These are phyloP conservation scores for Neurospora tetrasperma DNA, from an alignment of 495 filamentous ascomycete genomes.

Conservation along the genomic window DNA sequence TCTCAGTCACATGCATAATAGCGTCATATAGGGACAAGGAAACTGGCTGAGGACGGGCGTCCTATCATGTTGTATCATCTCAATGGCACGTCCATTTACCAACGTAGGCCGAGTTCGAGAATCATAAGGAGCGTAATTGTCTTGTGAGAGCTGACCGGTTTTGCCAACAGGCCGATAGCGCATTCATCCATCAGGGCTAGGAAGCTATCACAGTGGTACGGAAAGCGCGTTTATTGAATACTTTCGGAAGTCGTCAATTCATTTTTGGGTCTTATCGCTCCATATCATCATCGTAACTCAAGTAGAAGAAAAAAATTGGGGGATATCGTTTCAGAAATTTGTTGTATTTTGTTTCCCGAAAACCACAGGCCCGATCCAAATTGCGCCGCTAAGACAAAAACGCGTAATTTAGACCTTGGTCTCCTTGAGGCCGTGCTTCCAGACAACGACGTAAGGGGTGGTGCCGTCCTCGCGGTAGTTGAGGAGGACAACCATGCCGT, in stretches of 20 bases:
- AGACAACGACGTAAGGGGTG: conserved; percentile 81
- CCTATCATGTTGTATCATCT: neutral
- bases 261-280: neutral
- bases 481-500: conserved; percentile 91
- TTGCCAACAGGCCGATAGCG: neutral
- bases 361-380: neutral
- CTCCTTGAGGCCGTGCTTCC: conserved; percentile 89
- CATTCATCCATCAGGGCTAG: neutral
- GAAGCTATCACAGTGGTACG: neutral
- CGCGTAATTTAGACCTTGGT: conserved; percentile 70
- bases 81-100: neutral
- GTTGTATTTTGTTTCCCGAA: neutral
- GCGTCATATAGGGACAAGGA: neutral
- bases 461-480: conserved; percentile 95
- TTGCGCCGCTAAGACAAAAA: neutral
- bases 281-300: neutral
- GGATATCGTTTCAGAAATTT: neutral
- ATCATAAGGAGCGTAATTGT: neutral
- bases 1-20: neutral
- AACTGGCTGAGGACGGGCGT: neutral
- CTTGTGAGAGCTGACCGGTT: neutral
- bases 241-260: neutral
- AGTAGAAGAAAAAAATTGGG: neutral
- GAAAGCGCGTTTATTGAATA: neutral
- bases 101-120: neutral